Conservation (phyloP, 1,284 basidiomycete genomes). For the Apiotrichum mycotoxinovorans region DNA sequence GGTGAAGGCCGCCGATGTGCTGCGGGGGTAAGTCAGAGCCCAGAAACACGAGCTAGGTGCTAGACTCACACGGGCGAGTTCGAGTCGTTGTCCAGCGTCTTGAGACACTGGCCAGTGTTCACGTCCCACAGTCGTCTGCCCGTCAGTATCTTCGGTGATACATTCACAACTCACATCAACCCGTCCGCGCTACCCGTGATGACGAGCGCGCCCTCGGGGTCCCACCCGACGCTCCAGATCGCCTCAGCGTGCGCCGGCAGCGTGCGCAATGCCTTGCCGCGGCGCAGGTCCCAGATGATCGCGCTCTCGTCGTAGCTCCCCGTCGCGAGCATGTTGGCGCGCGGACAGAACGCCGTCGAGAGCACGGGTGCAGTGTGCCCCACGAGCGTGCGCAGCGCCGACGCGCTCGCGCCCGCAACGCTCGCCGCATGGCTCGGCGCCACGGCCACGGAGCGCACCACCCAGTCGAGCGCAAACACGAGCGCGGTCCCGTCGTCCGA, state of each 20-base stretch:
- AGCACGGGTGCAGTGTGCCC: constrained; percentile 94
- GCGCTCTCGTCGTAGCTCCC: constrained; percentile 95
- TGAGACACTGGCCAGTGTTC: constrained; percentile 92
- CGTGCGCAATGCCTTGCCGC: constrained; percentile 71
- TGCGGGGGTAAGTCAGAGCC: constrained; percentile 16
- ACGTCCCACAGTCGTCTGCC: constrained; percentile 92
- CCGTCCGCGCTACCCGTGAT: constrained; percentile 94
- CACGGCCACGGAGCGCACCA: constrained; percentile 1
- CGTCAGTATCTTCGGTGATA: constrained; percentile 1
- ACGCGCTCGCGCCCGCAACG: not conserved
- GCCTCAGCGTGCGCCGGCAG: constrained; percentile 96
- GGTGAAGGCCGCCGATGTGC: constrained; percentile 62
- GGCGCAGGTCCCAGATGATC: constrained; percentile 89
- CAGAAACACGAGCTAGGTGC: not conserved
- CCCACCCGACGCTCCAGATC: constrained; percentile 88
- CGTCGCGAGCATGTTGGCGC: constrained; percentile 81
- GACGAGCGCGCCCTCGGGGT: constrained; percentile 88
- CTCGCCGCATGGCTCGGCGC: not conserved
- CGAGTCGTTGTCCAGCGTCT: constrained; percentile 92
- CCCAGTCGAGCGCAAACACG: constrained; percentile 12
- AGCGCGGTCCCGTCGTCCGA: constrained; percentile 64
- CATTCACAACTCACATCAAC: constrained; percentile 77
- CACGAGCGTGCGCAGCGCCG: constrained; percentile 55
- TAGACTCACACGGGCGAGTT: constrained; percentile 77
- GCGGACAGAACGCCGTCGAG: constrained; percentile 84